Evolutionary conservation across 495 filamentous ascomycete species (phyloP), one percentile per base, ranked within the genome.

Genomic region (Penicillium waksmanii): DNA sequence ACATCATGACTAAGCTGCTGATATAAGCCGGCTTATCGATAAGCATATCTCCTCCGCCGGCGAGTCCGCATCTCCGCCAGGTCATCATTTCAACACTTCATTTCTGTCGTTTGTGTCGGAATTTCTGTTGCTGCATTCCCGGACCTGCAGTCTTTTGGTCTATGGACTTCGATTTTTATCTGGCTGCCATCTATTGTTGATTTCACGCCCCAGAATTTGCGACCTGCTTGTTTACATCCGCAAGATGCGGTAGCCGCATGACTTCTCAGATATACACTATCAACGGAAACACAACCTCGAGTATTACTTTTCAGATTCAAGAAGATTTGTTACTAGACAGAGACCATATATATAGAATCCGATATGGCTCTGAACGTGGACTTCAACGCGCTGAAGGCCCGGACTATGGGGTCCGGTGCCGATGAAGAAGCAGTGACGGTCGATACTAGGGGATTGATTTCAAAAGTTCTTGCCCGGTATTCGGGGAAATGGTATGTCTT

Each of bases 341-440:
- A 25, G 10, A 13, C 10, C 21, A 27, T 12, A 8, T 25, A 12
- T 0, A 10, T 27, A 27, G 23, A 48, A 0, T 27, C 12, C 21
- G 15, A 82, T 77, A 79, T 96, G 84, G 76, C 80, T 40, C 61
- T 73, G 42, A 74, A 74, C 6, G 82, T 93, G 68, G 92, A 96
- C 73, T 96, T 90, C 68, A 87, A 88, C 66, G 86, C 87, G 61
- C 82, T 98, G 48, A 88, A 90, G 60, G 91, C 92, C 53, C 90
- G 89, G 68, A 93, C 95, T 15, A 82, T 98, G 81, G 86, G 83
- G 44, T 87, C 92, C 44, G 89, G 91, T 31, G 87, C 89, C 50
- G 91, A 95, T 58, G 95, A 97, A 66, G 93, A 97, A 70, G 96
- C 95, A n/a, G 96, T 99, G 36, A 99, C 96, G 0, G 96, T 98